These are phyloP conservation scores for Boletellus ananas DNA, from an alignment of 768 basidiomycete genomes.

Conservation along the genomic window DNA sequence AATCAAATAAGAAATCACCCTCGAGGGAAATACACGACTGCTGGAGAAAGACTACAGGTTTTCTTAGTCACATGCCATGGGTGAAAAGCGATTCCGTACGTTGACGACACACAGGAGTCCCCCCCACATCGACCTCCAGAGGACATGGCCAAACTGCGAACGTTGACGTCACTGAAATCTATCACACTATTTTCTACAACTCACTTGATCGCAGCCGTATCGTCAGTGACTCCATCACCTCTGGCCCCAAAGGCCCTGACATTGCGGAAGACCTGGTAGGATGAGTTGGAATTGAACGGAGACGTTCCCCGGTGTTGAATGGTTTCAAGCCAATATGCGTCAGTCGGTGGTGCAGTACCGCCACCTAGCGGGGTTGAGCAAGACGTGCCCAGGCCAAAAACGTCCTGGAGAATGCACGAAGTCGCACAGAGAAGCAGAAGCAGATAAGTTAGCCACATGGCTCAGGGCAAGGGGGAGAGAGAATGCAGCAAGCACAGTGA, in stretches of 20 bases:
- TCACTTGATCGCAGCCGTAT: conserved; percentile 73
- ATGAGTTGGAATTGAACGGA: conserved; percentile 52
- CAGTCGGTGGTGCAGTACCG: conserved; percentile 41
- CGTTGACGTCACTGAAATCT: conserved; percentile 3
- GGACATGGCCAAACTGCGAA: conserved; percentile 56
- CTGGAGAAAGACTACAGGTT: conserved; percentile 43
- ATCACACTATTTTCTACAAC: neutral
- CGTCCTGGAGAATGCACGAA: neutral
- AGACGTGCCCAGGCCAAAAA: conserved; percentile 41
- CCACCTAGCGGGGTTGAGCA: conserved; percentile 43
- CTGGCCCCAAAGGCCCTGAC: conserved; percentile 59
- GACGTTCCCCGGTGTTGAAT: conserved; percentile 72
- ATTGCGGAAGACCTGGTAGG: conserved; percentile 72
- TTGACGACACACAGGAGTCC: conserved; percentile 46
- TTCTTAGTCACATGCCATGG: neutral
- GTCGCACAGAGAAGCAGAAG: conserved; percentile 11
- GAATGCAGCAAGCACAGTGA: neutral
- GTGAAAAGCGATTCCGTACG: conserved; percentile 25
- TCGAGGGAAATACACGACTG: conserved; percentile 68
- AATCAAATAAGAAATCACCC: conserved; percentile 40
- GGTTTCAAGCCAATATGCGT: conserved; percentile 65
- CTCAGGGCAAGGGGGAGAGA: neutral
- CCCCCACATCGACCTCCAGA: conserved; percentile 59
- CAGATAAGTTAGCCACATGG: conserved; percentile 10
- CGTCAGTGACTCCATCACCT: conserved; percentile 68